Base-by-base conservation (phyloP, 2,329 filamentous ascomycete species). In the Diplodia corticola region DNA sequence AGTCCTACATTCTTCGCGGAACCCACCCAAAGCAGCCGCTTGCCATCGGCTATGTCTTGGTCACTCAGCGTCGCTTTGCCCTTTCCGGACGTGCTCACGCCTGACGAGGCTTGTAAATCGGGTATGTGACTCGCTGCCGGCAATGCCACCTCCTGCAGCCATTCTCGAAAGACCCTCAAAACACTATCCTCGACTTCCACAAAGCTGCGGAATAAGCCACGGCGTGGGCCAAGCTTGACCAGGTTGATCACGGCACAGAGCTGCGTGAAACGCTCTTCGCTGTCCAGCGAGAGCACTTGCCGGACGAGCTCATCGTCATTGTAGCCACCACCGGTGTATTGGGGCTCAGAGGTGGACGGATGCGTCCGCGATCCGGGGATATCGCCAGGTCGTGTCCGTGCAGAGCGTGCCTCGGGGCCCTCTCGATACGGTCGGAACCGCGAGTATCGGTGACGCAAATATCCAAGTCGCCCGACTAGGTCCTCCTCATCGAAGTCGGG, bases 211-310 rank as follows among this genome's bases (percentile, higher is more conserved):
- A 92, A 89, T 0, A 91, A 74, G 4, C 87, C 88, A 24, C 81
- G 83, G 30, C 82, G 82, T 0, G 87, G 84, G 0, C 88, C 86
- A 33, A 87, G 80, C 73, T 89, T 89, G 68, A 92, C 88, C 44
- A 96, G 77, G 72, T 88, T 91, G 7, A 86, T 86, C 26, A 86
- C 81, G 5, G 87, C 85, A 73, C 89, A 90, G 12, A 95, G 82
- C 77, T 95, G 91, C 1, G 89, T 88, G 74, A 94, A 93, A 20
- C 88, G 79, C 76, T 93, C 91, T 68, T 87, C 84, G 1, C 84
- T 84, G 69, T 93, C 91, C 1, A 95, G 80, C 53, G 82, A 81
- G 49, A 94, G 74, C 9, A 84, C 85, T 67, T 90, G 85, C 15
- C 80, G 83, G 1, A 89, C 85, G 7, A 81, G 75, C 28, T 83